Evolutionary conservation across 2,329 filamentous ascomycete genomes (phyloP), one percentile per base, ranked within the genome.

Genomic region (Didymella pinodella): DNA sequence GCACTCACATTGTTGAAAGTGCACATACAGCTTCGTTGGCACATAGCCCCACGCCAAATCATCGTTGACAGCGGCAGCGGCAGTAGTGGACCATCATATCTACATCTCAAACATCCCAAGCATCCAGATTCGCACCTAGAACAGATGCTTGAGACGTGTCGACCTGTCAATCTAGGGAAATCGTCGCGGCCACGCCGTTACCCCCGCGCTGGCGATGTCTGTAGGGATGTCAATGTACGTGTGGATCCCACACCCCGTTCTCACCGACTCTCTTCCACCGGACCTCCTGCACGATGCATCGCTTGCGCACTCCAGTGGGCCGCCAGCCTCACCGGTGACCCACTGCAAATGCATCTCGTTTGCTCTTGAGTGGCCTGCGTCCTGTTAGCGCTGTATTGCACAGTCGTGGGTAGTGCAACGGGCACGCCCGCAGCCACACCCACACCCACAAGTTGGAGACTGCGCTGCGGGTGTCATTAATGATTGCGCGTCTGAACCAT

Each of bases 311-410:
- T 31, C 29, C 22, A 50, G 46, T 49, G 53, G 46, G 53, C 31
- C 53, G 57, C 66, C 65, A 71, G 67, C 69, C 67, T 69, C 66
- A 71, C 67, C 66, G 68, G 67, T 66, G 55, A 57, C 55, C 56
- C 54, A 57, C 45, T 47, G 18, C 41, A 25, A 31, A 22, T 44
- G 31, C 47, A 25, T 31, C 18, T 14, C 8, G 22, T n/a, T 12
- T n/a, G 25, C 22, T 44, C 7, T 16, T 44, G 22, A 8, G 25
- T 28, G 41, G 41, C 25, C 41, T 28, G 25, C 41, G 8, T 36
- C 48, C 34, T 48, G 31, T 49, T 48, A 54, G 54, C 48, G 44
- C 55, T 47, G 31, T 46, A 25, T 32, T n/a, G 32, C 7, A 6
- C 32, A 18, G 28, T 36, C 16, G 32, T 11, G 16, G 16, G 32